These are phyloP conservation scores for Galerina sulciceps DNA, from an alignment of 768 basidiomycete genomes.

Conservation along the genomic window DNA sequence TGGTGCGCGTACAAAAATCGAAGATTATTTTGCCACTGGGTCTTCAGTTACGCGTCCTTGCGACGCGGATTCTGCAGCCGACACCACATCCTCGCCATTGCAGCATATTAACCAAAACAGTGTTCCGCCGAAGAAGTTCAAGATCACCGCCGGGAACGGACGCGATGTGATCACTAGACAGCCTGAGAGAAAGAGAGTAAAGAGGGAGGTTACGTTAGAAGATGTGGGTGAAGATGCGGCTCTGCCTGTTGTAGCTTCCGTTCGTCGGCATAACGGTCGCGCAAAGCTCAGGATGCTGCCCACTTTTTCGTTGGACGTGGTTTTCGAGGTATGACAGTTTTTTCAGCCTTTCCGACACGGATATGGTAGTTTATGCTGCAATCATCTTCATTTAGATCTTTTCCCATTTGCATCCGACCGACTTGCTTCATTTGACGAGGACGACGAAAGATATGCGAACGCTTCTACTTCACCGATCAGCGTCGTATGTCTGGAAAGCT, in stretches of 20 bases:
- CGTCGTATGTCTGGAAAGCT: slow-evolving; percentile 28
- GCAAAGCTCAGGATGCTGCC: slow-evolving; percentile 16
- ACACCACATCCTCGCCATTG: too few relatives aligned
- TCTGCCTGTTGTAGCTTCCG: too few relatives aligned
- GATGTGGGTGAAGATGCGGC: neutral
- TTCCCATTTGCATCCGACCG: slow-evolving; percentile 18
- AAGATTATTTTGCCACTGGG: too few relatives aligned
- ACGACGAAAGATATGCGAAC: slow-evolving; percentile 25
- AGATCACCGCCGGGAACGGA: slow-evolving; percentile 3
- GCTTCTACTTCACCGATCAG: slow-evolving; percentile 23
- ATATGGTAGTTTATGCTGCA: neutral
- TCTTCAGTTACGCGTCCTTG: too few relatives aligned
- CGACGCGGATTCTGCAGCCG: too few relatives aligned
- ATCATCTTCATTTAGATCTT: slow-evolving; percentile 19
- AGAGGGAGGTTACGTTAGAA: slow-evolving; percentile 1
- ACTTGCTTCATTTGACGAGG: slow-evolving; percentile 26
- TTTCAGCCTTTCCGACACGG: neutral
- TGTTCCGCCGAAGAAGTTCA: neutral
- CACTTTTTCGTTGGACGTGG: slow-evolving; percentile 29
- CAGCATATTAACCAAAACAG: too few relatives aligned
- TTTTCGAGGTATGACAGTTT: slow-evolving; percentile 27
- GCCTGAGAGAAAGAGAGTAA: neutral
- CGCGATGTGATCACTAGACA: neutral
- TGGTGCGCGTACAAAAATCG: too few relatives aligned
- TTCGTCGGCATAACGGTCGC: neutral